These are phyloP conservation scores for Datisca glomerata DNA, from an alignment of 306 rosid genomes.

Conservation along the genomic window DNA sequence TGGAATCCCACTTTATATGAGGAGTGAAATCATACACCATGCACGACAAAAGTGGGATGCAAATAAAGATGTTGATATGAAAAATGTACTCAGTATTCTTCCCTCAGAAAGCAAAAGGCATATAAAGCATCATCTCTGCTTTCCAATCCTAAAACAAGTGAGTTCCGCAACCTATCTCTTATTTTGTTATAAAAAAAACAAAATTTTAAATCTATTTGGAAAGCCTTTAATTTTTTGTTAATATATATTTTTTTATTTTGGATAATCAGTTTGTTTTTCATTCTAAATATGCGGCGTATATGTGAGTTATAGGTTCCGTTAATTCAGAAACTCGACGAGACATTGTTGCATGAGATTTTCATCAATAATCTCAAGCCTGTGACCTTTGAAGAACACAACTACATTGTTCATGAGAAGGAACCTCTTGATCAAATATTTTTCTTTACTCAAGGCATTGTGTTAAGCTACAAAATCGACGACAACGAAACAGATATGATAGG, in stretches of 20 bases:
- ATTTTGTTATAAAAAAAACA: too few species aligned
- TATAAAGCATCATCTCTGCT: slow-evolving; percentile 42
- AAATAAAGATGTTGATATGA: background rate
- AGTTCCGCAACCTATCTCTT: too few species aligned
- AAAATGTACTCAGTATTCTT: background rate
- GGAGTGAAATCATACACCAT: slow-evolving; percentile 1
- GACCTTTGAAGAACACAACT: slow-evolving; percentile 4
- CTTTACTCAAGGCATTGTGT: slow-evolving; percentile 5
- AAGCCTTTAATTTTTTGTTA: too few species aligned
- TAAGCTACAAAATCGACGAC: too few species aligned
- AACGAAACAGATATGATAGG: too few species aligned
- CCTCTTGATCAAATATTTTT: slow-evolving; percentile 12
- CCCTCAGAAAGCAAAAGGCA: background rate
- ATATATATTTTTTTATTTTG: too few species aligned
- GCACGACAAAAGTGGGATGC: slow-evolving; percentile 3
- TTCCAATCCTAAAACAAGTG: slow-evolving; percentile 2
- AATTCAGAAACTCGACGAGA: background rate
- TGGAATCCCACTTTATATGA: background rate
- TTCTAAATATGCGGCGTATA: too few species aligned
- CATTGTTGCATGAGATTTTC: background rate
- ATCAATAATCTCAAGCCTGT: slow-evolving; percentile 11
- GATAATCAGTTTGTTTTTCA: too few species aligned
- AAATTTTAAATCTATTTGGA: too few species aligned
- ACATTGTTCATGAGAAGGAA: slow-evolving; percentile 8
- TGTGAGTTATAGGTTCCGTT: background rate